Percentiles rank a stretch among this genome's conserved stretches.
These are phyloP conservation scores for Allomyces arbusculus DNA, from an alignment of 192 early-diverging fungal genomes.

Conservation along the genomic window DNA sequence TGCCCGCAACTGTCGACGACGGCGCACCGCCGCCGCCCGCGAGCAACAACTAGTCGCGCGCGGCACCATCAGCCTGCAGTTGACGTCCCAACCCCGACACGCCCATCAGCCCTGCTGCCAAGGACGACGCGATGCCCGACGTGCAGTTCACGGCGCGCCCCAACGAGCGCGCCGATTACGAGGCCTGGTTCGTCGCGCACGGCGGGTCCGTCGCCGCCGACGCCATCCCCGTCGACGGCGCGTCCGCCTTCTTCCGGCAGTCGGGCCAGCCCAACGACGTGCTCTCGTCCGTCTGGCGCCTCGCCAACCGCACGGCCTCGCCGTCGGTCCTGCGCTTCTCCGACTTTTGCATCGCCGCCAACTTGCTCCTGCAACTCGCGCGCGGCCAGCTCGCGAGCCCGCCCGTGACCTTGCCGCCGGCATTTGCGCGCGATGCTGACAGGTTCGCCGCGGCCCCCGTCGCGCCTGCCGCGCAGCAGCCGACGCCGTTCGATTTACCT, in stretches of 20 bases:
- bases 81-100: too few relatives aligned
- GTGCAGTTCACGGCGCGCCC: too few relatives aligned
- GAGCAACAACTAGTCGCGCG: too few relatives aligned
- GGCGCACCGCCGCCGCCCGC: too few relatives aligned
- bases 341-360: not conserved
- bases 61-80: too few relatives aligned
- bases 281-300: not conserved
- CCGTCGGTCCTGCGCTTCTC: not conserved
- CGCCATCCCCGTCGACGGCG: not conserved
- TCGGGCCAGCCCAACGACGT: not conserved
- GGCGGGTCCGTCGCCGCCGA: not conserved
- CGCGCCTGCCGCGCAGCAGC: not conserved
- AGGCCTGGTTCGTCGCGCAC: not conserved
- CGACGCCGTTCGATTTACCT: not conserved
- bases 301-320: not conserved
- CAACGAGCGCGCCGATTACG: not conserved
- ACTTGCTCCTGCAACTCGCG: not conserved
- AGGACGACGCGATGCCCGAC: too few relatives aligned
- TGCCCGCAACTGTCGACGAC: too few relatives aligned
- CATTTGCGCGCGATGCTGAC: not conserved
- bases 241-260: not conserved
- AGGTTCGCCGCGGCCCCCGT: not conserved
- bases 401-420: not conserved
- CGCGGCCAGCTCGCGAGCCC: not conserved
- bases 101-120: too few relatives aligned